Evolutionary conservation across 1,284 basidiomycete genomes (phyloP), one percentile per base, ranked within the genome.

Genomic region (Moniliophthora roreri): DNA sequence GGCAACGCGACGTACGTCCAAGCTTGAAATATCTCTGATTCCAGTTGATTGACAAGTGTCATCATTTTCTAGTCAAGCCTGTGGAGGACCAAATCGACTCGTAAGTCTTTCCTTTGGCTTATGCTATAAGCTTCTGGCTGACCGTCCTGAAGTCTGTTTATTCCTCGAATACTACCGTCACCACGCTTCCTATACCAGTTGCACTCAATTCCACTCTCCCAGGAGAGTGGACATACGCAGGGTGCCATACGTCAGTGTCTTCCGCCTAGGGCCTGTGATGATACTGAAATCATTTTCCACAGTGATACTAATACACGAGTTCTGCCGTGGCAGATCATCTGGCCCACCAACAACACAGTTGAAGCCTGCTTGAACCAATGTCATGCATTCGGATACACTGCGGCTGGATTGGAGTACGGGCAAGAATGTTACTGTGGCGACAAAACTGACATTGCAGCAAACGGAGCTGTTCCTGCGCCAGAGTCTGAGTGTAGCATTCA

Each of bases 361-460:
- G 67, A 77, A 1, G 78, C 77, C 4, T 90, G 87, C 60, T 70
- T 88, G 56, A 76, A 67, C 38, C 84, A 83, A 62, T 90, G 87
- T 58, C 75, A 80, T 2, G 72, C 75, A 0, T 89, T 79, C 57
- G 87, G 87, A 3, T 90, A 78, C 61, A 76, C 82, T 2, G 87
- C 76, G 32, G 80, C 82, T 39, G 87, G 84, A 26, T 71, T 82
- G 57, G 87, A 89, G 52, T 80, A 72, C 38, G 72, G 60, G 42
- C 67, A 82, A 50, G 81, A 89, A 64, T 89, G 87, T 69, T 88
- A 80, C 66, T 90, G 87, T 51, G 88, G 88, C 52, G 87, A 90
- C 61, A 61, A 78, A 13, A 65, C 67, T 4, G 81, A 89, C 55
- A 73, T 87, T 9, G 54, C 71, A 0, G 59, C 59, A 4, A 76